These are phyloP conservation scores for Nissolia schottii DNA, from an alignment of 306 rosid species.

Conservation along the genomic window DNA sequence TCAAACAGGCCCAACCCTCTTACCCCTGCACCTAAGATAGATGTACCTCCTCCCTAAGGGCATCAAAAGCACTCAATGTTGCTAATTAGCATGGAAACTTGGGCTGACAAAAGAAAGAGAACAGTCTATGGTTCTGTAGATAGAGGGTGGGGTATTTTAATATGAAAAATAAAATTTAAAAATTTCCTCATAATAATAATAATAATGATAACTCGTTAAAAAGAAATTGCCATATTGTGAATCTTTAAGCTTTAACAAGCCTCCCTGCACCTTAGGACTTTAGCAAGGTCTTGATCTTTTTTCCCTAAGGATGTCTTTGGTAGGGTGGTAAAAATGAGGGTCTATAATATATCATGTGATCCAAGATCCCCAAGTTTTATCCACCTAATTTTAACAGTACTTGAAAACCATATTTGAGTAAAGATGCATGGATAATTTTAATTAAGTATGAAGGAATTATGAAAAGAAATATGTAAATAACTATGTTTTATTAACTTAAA, in stretches of 20 bases:
- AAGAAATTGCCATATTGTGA: neutral
- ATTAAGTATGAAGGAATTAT: no score
- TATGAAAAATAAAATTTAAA: neutral
- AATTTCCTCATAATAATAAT: neutral
- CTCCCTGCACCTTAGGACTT: neutral
- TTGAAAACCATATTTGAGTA: neutral
- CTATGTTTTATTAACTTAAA: neutral
- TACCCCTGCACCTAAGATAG: no score
- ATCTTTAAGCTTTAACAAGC: neutral
- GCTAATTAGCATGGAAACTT: neutral
- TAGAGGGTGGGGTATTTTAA: neutral
- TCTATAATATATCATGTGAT: no score
- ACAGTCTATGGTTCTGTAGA: neutral
- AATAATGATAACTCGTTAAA: neutral
- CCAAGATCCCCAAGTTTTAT: no score
- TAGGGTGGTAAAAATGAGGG: no score
- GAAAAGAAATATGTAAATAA: neutral
- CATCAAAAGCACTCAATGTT: slow-evolving; percentile 3
- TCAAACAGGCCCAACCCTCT: no score
- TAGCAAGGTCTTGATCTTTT: neutral
- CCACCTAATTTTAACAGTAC: neutral
- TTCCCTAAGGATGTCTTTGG: neutral
- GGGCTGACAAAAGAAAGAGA: neutral
- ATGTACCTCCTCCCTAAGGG: no score
- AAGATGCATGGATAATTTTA: neutral